Evolutionary conservation across 2,329 filamentous ascomycete genomes (phyloP).

Genomic region (Kalmusia sp.): DNA sequence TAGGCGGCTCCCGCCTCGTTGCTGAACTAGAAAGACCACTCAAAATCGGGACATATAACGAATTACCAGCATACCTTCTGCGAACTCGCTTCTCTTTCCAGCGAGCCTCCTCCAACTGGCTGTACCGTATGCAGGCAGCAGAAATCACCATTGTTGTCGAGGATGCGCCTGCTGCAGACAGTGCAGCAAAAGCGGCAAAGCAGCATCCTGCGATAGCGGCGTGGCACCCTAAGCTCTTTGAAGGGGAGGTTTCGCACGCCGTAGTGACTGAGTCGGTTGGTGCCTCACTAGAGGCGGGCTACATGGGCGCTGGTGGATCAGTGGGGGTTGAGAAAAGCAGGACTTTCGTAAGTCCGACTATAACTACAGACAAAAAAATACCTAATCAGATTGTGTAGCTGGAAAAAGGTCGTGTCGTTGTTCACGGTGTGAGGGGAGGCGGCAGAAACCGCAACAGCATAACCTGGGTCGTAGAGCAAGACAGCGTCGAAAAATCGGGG

Average conservation of each 20-base stretch:
- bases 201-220: conserved; percentile 3
- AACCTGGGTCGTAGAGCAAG: conserved; percentile 6
- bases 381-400: background rate
- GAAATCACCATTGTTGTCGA: background rate
- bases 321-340: conserved; percentile 1
- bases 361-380: background rate
- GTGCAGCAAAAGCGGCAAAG: background rate
- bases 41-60: background rate
- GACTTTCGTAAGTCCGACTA: background rate
- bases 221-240: background rate
- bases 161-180: background rate
- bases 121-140: background rate
- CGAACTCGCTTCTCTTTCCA: background rate
- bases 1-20: background rate
- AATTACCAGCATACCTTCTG: background rate
- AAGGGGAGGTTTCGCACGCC: background rate
- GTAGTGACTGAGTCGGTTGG: background rate
- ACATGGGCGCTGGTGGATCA: background rate
- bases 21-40: background rate
- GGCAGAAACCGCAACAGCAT: conserved; percentile 6
- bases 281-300: background rate
- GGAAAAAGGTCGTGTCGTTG: conserved; percentile 1
- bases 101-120: background rate
- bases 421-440: conserved; percentile 4
- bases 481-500: background rate